Conservation (phyloP, 495 filamentous ascomycete species). For the Penicillium manginii region DNA sequence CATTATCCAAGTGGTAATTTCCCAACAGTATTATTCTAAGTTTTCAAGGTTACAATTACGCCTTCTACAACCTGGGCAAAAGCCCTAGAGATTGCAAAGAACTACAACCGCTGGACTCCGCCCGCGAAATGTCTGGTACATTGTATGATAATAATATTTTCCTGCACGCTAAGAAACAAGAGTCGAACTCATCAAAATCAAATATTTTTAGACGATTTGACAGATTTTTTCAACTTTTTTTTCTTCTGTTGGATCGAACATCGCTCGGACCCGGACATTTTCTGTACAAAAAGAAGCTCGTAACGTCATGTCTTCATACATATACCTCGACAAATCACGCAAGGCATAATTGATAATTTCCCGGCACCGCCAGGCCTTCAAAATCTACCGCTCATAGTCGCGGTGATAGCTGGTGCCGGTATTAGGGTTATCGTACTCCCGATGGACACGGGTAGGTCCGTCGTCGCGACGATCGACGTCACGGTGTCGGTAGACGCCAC, state of each 20-base stretch:
- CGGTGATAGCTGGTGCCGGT: slow-evolving; percentile 42
- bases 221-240: slow-evolving; percentile 12
- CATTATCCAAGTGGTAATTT: too few relatives aligned
- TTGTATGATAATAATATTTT: slow-evolving; percentile 16
- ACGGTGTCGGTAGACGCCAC: slow-evolving; percentile 37
- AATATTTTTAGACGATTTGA: slow-evolving; percentile 1
- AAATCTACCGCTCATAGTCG: slow-evolving; percentile 31
- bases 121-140: too few relatives aligned
- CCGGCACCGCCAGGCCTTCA: neutral
- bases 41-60: too few relatives aligned
- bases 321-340: slow-evolving; percentile 1
- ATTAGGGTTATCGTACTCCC: slow-evolving; percentile 45
- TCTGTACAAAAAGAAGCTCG: neutral
- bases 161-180: slow-evolving; percentile 4
- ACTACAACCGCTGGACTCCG: too few relatives aligned
- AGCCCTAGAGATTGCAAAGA: too few relatives aligned
- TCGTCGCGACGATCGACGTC: slow-evolving; percentile 42
- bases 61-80: too few relatives aligned
- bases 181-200: slow-evolving; percentile 1
- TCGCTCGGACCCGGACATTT: neutral
- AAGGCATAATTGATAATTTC: neutral
- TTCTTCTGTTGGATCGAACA: neutral
- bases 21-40: too few relatives aligned
- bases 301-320: slow-evolving; percentile 3
- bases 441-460: slow-evolving; percentile 38